Conservation (phyloP, 192 early-diverging fungal genomes). For the Rhizophagus sp. region DNA sequence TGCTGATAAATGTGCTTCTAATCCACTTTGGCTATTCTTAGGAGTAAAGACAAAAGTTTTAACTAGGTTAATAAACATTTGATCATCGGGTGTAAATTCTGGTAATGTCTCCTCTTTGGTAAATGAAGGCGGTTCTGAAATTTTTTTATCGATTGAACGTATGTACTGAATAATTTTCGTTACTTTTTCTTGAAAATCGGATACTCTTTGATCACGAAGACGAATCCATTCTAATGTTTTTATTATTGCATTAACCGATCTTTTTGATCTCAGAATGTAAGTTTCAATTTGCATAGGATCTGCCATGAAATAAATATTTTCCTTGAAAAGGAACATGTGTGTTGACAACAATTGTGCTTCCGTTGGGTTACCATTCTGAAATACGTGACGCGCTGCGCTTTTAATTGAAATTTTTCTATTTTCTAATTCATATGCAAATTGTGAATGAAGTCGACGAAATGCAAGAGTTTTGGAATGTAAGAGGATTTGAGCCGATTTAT, state of each 20-base stretch:
- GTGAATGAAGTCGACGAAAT: slow-evolving; percentile 39
- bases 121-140: slow-evolving; percentile 30
- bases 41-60: slow-evolving; percentile 43
- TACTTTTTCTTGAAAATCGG: slow-evolving; percentile 54
- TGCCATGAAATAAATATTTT: slow-evolving; percentile 52
- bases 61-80: slow-evolving; percentile 57
- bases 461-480: slow-evolving; percentile 38
- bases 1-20: slow-evolving; percentile 49
- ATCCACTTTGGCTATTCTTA: slow-evolving; percentile 41
- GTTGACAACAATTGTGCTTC: slow-evolving; percentile 49
- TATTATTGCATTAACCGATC: slow-evolving; percentile 45
- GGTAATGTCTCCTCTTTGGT: slow-evolving; percentile 28
- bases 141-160: slow-evolving; percentile 29
- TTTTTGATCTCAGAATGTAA: slow-evolving; percentile 50
- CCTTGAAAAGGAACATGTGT: slow-evolving; percentile 55
- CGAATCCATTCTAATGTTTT: slow-evolving; percentile 55
- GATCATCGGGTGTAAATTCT: slow-evolving; percentile 49
- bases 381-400: slow-evolving; percentile 42
- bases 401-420: slow-evolving; percentile 24
- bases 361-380: slow-evolving; percentile 32
- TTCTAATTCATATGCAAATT: slow-evolving; percentile 37
- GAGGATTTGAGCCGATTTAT: slow-evolving; percentile 35
- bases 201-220: slow-evolving; percentile 40
- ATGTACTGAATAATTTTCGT: slow-evolving; percentile 34
- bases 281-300: slow-evolving; percentile 44